These are phyloP conservation scores for Chamaecyparis obtusa DNA, from an alignment of 75 land plant species.

Conservation along the genomic window DNA sequence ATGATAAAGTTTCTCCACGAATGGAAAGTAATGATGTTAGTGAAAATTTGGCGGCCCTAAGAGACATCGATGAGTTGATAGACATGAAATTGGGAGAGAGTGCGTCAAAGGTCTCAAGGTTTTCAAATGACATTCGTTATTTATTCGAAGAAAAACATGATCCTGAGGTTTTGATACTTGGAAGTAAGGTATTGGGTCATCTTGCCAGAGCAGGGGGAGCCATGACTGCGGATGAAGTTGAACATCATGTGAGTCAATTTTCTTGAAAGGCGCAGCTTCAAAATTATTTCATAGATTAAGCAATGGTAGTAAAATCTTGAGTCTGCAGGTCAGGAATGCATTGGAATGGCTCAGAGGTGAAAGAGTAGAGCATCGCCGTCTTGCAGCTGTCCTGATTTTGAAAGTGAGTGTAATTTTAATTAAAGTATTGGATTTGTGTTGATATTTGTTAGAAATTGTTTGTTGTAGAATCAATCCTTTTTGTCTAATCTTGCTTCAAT, in stretches of 20 bases:
- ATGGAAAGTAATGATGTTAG: slow-evolving; percentile 69
- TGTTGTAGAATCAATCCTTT: not conserved
- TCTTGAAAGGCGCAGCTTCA: not conserved
- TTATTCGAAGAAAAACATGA: slow-evolving; percentile 88
- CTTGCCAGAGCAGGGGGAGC: slow-evolving; percentile 94
- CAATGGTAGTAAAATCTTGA: not conserved
- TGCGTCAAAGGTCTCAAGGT: slow-evolving; percentile 79
- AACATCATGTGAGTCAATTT: slow-evolving; percentile 66
- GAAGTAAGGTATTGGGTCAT: slow-evolving; percentile 86
- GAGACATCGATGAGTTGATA: slow-evolving; percentile 81
- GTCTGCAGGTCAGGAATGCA: slow-evolving; percentile 67
- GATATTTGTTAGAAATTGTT: not conserved
- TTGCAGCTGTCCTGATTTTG: slow-evolving; percentile 94
- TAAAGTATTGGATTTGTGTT: slow-evolving; percentile 3
- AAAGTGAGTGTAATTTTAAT: slow-evolving; percentile 51
- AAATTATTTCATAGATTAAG: slow-evolving; percentile 7
- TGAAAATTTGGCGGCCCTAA: slow-evolving; percentile 84
- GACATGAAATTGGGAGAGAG: slow-evolving; percentile 92
- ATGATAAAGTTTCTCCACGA: slow-evolving; percentile 67
- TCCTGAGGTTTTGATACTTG: slow-evolving; percentile 66
- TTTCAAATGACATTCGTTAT: slow-evolving; percentile 57
- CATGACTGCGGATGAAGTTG: slow-evolving; percentile 97
- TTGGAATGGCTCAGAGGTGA: slow-evolving; percentile 87
- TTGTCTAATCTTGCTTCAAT: not conserved
- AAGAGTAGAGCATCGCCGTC: slow-evolving; percentile 80